Evolutionary conservation across 202 grass and related monocot genomes (phyloP).

Genomic region (Schoenoplectus tabernaemontani): DNA sequence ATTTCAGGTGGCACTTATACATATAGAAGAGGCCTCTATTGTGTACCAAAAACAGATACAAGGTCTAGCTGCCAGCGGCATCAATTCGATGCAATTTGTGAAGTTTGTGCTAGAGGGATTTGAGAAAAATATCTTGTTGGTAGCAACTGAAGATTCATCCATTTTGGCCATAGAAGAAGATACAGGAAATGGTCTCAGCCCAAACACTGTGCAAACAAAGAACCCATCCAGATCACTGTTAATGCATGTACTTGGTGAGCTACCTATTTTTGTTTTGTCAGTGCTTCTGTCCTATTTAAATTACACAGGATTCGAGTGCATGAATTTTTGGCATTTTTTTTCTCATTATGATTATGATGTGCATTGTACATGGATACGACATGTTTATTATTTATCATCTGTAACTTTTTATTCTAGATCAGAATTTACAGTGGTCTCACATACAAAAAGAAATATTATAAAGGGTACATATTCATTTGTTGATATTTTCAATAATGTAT

Average conservation of each 20-base stretch:
- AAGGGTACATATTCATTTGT: neutral
- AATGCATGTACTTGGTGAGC: constrained; percentile 62
- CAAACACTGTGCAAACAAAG: constrained; percentile 61
- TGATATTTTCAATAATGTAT: neutral
- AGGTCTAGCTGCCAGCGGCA: constrained; percentile 60
- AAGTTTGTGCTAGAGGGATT: constrained; percentile 55
- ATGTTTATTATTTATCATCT: neutral
- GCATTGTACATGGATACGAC: neutral
- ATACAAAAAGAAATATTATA: neutral
- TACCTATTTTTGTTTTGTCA: constrained; percentile 2
- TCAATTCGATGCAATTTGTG: constrained; percentile 79
- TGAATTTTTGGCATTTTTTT: neutral
- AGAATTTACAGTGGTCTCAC: neutral
- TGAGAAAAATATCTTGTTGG: constrained; percentile 63
- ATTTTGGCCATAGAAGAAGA: constrained; percentile 71
- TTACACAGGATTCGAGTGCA: neutral
- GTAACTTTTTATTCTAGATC: neutral
- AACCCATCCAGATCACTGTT: constrained; percentile 75
- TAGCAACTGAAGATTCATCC: constrained; percentile 75
- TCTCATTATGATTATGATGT: neutral
- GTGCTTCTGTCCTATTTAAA: neutral
- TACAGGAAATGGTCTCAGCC: constrained; percentile 58
- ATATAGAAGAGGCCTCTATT: constrained; percentile 59
- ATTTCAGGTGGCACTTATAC: constrained; percentile 76
- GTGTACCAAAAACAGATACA: constrained; percentile 93